Evolutionary conservation across 441 rosid species (phyloP).

Genomic region (Adansonia gregorii): DNA sequence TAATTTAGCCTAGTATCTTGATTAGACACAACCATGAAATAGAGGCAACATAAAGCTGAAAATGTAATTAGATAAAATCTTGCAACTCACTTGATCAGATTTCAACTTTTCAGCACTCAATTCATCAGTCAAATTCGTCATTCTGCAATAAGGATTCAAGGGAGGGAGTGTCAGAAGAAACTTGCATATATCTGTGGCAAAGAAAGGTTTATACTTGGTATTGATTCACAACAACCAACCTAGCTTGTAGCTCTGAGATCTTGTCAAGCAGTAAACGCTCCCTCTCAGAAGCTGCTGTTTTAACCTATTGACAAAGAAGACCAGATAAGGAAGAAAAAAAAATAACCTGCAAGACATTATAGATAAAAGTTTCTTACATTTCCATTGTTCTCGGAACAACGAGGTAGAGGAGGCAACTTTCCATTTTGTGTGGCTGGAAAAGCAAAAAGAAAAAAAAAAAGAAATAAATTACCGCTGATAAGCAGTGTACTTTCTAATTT

Average conservation of each 20-base stretch:
- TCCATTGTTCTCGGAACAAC: slow-evolving; percentile 70
- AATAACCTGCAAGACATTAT: not conserved
- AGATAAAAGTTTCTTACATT: slow-evolving; percentile 50
- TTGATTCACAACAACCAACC: slow-evolving; percentile 47
- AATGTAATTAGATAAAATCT: not conserved
- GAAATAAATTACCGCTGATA: not conserved
- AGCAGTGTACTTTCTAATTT: slow-evolving; percentile 12
- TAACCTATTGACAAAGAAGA: slow-evolving; percentile 54
- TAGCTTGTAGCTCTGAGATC: slow-evolving; percentile 78
- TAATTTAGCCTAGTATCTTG: not conserved
- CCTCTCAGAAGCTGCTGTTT: slow-evolving; percentile 64
- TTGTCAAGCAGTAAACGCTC: slow-evolving; percentile 66
- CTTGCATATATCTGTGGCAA: slow-evolving; percentile 14
- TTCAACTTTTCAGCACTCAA: slow-evolving; percentile 70
- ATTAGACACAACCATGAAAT: not conserved
- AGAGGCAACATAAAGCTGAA: not conserved
- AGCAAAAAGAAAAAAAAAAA: not conserved
- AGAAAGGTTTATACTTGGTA: not conserved
- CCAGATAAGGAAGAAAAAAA: slow-evolving; percentile 17
- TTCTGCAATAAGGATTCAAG: slow-evolving; percentile 50
- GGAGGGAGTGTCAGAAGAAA: slow-evolving; percentile 15
- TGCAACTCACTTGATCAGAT: slow-evolving; percentile 62
- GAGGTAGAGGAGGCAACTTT: slow-evolving; percentile 78
- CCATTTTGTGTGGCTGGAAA: slow-evolving; percentile 77
- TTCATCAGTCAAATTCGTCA: slow-evolving; percentile 72